Evolutionary conservation across 345 rosid species (phyloP).

Genomic region (Noccaea bulbosa): DNA sequence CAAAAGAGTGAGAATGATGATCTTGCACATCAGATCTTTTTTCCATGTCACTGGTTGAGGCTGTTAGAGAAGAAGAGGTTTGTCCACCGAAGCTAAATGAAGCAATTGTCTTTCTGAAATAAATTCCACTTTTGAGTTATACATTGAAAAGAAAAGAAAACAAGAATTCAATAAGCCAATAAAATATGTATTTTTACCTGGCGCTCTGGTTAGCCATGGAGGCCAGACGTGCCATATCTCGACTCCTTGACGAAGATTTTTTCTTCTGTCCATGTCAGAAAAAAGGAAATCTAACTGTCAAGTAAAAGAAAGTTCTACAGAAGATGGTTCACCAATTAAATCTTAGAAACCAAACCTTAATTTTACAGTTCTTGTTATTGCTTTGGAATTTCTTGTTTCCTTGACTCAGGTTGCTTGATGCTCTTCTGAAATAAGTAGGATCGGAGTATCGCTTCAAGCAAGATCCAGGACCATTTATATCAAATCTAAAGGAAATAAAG

Average conservation of each 20-base stretch:
- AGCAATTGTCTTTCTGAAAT: slow-evolving; percentile 63
- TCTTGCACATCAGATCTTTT: slow-evolving; percentile 58
- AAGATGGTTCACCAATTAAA: neutral
- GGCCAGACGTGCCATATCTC: slow-evolving; percentile 52
- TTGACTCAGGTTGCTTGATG: slow-evolving; percentile 52
- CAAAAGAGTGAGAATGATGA: slow-evolving; percentile 58
- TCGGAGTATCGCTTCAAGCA: slow-evolving; percentile 92
- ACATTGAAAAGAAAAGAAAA: neutral
- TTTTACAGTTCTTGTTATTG: slow-evolving; percentile 60
- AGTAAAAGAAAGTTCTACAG: neutral
- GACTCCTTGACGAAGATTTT: slow-evolving; percentile 55
- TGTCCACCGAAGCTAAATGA: slow-evolving; percentile 52
- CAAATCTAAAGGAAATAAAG: slow-evolving; percentile 64
- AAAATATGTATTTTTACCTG: slow-evolving; percentile 52
- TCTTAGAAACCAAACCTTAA: slow-evolving; percentile 56
- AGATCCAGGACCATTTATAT: slow-evolving; percentile 85
- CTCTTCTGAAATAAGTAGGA: slow-evolving; percentile 83
- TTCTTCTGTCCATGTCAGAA: slow-evolving; percentile 61
- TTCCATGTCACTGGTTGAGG: slow-evolving; percentile 54
- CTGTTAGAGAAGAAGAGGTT: slow-evolving; percentile 44
- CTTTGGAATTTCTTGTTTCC: slow-evolving; percentile 56
- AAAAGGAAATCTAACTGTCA: neutral
- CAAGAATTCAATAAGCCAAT: neutral
- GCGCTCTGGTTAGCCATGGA: slow-evolving; percentile 53
- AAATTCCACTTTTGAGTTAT: slow-evolving; percentile 25